A percentile compares a stretch with the other conserved stretches of the same genome.
Evolutionary conservation across 306 rosid genomes (phyloP).

Genomic region (Malus fusca): DNA sequence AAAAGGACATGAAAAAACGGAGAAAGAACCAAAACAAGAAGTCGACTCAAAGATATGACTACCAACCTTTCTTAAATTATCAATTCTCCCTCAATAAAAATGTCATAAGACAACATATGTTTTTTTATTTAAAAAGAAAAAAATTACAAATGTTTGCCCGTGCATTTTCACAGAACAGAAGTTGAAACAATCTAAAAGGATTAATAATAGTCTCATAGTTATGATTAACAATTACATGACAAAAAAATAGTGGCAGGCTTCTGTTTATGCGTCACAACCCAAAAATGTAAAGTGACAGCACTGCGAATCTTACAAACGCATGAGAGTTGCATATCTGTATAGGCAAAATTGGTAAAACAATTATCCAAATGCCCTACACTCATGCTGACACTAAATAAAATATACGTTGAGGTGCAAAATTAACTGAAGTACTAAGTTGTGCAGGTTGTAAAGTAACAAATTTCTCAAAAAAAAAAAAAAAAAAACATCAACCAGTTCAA

Average conservation of each 20-base stretch:
- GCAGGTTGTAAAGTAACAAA: neutral
- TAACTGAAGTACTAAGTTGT: neutral
- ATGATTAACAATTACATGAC: neutral
- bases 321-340: neutral
- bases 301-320: too few species aligned
- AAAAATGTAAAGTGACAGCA: too few species aligned
- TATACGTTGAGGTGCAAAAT: neutral
- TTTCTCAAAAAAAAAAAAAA: neutral
- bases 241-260: neutral
- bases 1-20: neutral
- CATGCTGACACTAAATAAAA: neutral
- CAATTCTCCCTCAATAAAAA: neutral
- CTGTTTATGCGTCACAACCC: neutral
- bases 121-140: neutral
- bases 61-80: neutral
- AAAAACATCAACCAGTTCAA: neutral
- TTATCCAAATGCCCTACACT: neutral
- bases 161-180: neutral
- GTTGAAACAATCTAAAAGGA: neutral
- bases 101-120: neutral
- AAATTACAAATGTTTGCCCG: neutral
- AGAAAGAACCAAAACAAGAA: neutral
- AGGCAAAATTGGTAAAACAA: neutral
- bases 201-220: neutral
- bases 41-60: neutral